phyloP scores from a whole-genome alignment of 2,329 filamentous ascomycete genomes.

The Aspergillus jensenii region DNA sequence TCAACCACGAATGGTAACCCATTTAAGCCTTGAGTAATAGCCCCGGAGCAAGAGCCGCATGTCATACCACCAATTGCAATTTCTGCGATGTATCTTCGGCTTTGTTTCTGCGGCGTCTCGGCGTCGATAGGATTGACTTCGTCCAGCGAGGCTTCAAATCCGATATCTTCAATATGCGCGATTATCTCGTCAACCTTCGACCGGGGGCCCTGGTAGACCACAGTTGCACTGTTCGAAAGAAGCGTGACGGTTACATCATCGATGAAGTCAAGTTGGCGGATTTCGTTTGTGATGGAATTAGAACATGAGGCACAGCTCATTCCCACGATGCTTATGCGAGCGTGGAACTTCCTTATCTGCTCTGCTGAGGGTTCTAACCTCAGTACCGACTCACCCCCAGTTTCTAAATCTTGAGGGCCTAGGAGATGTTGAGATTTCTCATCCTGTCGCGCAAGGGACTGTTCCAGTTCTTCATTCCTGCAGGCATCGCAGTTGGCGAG shows the following conservation, averaged over 20 bases:
- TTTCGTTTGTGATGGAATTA: slow-evolving; percentile 60
- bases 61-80: slow-evolving; percentile 59
- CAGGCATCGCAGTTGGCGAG: slow-evolving; percentile 54
- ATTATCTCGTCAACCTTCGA: slow-evolving; percentile 47
- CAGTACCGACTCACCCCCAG: slow-evolving; percentile 3
- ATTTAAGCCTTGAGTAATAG: slow-evolving; percentile 49
- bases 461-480: slow-evolving; percentile 39
- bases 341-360: slow-evolving; percentile 21
- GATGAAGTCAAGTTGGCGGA: slow-evolving; percentile 61
- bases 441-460: slow-evolving; percentile 7
- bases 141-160: slow-evolving; percentile 48
- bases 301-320: slow-evolving; percentile 74
- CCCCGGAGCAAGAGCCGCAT: slow-evolving; percentile 55
- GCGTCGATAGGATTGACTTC: slow-evolving; percentile 25
- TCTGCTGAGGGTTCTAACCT: not conserved
- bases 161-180: slow-evolving; percentile 51
- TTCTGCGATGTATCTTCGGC: slow-evolving; percentile 39
- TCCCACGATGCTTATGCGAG: slow-evolving; percentile 58
- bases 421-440: slow-evolving; percentile 3
- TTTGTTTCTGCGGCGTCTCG: slow-evolving; percentile 7
- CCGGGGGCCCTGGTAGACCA: slow-evolving; percentile 56
- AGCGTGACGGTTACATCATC: slow-evolving; percentile 62
- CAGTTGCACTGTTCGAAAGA: slow-evolving; percentile 64
- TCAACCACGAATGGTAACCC: slow-evolving; percentile 46
- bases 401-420: not conserved